Evolutionary conservation across 768 basidiomycete species (phyloP).

Genomic region (Psilocybe tampanensis): DNA sequence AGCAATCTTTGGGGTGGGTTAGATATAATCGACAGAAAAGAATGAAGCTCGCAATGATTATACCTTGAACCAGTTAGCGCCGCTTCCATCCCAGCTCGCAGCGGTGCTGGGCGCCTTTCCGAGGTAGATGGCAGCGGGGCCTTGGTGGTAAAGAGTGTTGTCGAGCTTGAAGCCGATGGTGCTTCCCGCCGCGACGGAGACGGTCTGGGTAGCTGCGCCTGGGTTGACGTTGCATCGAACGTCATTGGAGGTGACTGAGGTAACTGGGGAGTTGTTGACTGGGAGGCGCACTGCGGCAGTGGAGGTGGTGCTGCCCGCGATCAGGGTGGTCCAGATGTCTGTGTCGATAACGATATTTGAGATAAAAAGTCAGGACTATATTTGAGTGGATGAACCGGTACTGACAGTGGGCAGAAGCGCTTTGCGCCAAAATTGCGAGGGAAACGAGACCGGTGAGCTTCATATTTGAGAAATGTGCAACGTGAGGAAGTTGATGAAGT

Average conservation of each 20-base stretch:
- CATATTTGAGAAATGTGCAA: not conserved
- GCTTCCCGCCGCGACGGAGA: slow-evolving; percentile 39
- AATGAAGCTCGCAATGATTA: not conserved
- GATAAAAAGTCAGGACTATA: not conserved
- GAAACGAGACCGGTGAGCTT: slow-evolving; percentile 5
- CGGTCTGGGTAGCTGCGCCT: slow-evolving; percentile 34
- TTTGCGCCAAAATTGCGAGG: slow-evolving; percentile 24
- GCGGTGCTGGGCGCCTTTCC: slow-evolving; percentile 47
- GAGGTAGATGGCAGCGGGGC: slow-evolving; percentile 49
- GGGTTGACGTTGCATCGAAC: slow-evolving; percentile 40
- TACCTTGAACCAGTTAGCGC: slow-evolving; percentile 56
- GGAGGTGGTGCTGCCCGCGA: slow-evolving; percentile 29
- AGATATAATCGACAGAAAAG: slow-evolving; percentile 11
- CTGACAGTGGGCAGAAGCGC: slow-evolving; percentile 30
- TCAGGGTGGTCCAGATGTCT: slow-evolving; percentile 36
- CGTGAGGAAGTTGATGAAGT: not conserved
- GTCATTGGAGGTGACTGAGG: slow-evolving; percentile 29
- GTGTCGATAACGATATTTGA: not conserved
- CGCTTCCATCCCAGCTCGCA: slow-evolving; percentile 48
- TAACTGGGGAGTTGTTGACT: slow-evolving; percentile 34
- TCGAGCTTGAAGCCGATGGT: slow-evolving; percentile 43
- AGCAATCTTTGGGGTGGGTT: slow-evolving; percentile 34
- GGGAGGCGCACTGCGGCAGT: slow-evolving; percentile 35
- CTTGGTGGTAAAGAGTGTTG: slow-evolving; percentile 42
- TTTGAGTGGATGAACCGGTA: not conserved